phyloP scores from a whole-genome alignment of 2,329 filamentous ascomycete genomes.

The Daldinia sp. region DNA sequence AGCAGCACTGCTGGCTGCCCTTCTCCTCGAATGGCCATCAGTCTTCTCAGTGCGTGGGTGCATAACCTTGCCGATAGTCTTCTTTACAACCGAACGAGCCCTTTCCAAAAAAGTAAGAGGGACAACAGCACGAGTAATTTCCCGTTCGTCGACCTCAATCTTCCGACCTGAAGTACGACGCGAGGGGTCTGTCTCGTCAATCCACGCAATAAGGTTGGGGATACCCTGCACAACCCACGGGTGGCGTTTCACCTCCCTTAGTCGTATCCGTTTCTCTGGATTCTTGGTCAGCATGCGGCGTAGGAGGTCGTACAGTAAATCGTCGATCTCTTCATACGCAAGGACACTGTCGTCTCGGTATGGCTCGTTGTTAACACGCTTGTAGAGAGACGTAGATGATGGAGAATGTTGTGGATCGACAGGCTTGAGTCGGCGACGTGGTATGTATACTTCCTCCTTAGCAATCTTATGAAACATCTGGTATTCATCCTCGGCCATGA shows the following conservation, averaged over 20 bases:
- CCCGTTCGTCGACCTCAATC: constrained; percentile 91
- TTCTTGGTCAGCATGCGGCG: constrained; percentile 87
- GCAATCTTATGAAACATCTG: constrained; percentile 93
- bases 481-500: constrained; percentile 90
- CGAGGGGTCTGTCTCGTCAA: constrained; percentile 92
- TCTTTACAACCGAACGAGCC: constrained; percentile 81
- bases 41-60: constrained; percentile 69
- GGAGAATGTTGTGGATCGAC: constrained; percentile 71
- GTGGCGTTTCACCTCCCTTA: constrained; percentile 93
- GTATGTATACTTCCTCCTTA: constrained; percentile 91
- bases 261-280: constrained; percentile 85
- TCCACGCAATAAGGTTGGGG: constrained; percentile 80
- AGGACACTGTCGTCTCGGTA: constrained; percentile 84
- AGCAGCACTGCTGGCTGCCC: constrained; percentile 72
- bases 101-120: constrained; percentile 89
- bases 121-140: constrained; percentile 90
- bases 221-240: constrained; percentile 89
- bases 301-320: constrained; percentile 82
- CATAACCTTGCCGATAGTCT: constrained; percentile 73
- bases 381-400: constrained; percentile 65
- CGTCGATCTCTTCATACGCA: constrained; percentile 86
- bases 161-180: constrained; percentile 81
- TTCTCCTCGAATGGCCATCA: constrained; percentile 65
- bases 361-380: constrained; percentile 70
- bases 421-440: constrained; percentile 82